Base-by-base conservation (phyloP, 139 green algal species). In the Mesotaenium endlicherianum region DNA sequence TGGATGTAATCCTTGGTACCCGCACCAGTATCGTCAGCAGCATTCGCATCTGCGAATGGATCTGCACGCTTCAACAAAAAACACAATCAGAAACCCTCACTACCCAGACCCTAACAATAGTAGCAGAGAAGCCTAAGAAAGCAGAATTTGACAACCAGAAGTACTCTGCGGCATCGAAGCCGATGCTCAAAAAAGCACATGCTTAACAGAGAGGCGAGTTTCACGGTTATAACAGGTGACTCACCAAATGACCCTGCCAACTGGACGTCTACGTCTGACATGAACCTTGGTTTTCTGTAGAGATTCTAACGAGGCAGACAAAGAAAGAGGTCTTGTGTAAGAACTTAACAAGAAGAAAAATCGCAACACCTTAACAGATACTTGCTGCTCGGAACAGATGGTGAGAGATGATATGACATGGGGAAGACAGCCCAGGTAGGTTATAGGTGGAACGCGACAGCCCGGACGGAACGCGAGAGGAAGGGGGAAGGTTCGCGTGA, bases 1-100 rank as follows among this genome's bases (percentile, higher is more conserved):
- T 89, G 84, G 38, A 89, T 77, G 41, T 89, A 89, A n/a, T 87
- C 67, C 84, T 89, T 89, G 60, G 57, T 59, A n/a, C 41, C 77
- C 1, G 77, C 39, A 16, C 34, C 80, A 30, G 68, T 20, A 40
- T 76, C 45, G 70, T 89, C 84, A 36, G 74, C 79, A 41, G 64
- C 75, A 40, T 49, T 58, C 26, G 84, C 84, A 36, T 89, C 84
- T n/a, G 79, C 79, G 44, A 89, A 89, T 16, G 84, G 78, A 50
- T 89, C 84, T 89, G 84, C 70, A 82, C 26, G 31, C 20, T 11
- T 5, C 17, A 38, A 72, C 6, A 6, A 72, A 38, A 72, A 5
- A 72, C 6, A 40, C 11, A 11, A 72, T 6, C 6, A 72, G 60
- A 72, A 11, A 6, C 8, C 5, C 6, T 40, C 6, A 72, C 41